Base-by-base conservation (phyloP, 2,329 filamentous ascomycete genomes). In the Aspergillus floridensis region DNA sequence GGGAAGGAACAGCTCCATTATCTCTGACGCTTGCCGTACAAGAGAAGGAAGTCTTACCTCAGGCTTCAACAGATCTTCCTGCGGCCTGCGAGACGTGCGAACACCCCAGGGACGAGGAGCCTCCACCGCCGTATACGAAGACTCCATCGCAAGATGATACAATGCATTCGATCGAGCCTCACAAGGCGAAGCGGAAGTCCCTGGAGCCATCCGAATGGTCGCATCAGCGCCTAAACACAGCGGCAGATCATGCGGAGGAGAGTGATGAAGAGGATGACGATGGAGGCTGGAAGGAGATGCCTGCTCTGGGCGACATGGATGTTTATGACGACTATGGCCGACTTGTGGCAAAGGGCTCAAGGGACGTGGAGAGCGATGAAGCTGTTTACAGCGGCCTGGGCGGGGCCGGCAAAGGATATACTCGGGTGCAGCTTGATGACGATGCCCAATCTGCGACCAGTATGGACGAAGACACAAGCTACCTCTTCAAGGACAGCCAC, bases 381-480 rank as follows among this genome's bases (percentile, higher is more conserved):
- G 85, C 87, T 62, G 87, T 84, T 47, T 96, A 96, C 68, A 85
- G 82, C 22, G 88, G 88, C 14, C 83, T 96, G 0, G 93, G 93
- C 24, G 93, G 93, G 29, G 93, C 93, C 8, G 92, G 92, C 44
- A 97, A 92, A 76, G 95, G 95, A 4, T 99, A 99, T 74, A 99
- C 95, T 0, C 85, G 92, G 52, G 92, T 99, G n/a, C 86, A 96
- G 63, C 84, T 96, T 68, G 95, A 99, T 68, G 95, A 99, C 64
- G 95, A 99, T 75, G 93, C 88, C 14, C 87, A 96, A 73, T 97
- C 93, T 29, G 90, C 90, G 52, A 99, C 92, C 3, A 98, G 93
- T 77, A 87, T 99, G 87, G 95, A 99, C 72, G 95, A 99, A 59
- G 93, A 98, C 70, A 99, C 95, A 0, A 88, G 92, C 58, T 99